Base-by-base conservation (phyloP, 345 rosid species). In the Limnanthes douglasii region DNA sequence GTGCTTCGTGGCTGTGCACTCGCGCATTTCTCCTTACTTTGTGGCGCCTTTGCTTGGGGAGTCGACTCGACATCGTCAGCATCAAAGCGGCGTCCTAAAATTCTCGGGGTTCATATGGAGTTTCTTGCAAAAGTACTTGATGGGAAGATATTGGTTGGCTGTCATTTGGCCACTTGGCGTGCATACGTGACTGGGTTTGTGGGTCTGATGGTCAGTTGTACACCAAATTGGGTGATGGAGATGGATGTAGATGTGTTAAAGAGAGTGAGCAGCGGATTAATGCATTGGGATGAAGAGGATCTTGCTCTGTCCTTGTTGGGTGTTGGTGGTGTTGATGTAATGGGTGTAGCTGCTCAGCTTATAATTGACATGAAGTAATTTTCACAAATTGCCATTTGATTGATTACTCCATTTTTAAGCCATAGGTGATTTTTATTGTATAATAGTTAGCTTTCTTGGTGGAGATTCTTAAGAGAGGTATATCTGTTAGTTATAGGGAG, bases 21-120 rank as follows among this genome's bases (percentile, higher is more conserved):
- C 7, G 92, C 96, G 15, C 72, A 84, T 61, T 77, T 90, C 41
- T 70, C 68, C 0, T 53, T 90, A 35, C 72, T 80, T 24, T 75
- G 82, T 11, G 88, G 92, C 40, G 73, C 94, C 29, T 77, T 84
- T 13, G 85, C 93, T 4, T 90, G 99, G 99, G 96, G 99, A 1
- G 50, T 90, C 2, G 93, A 81, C 41, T 75, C 88, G 0, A 56
- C 78, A 15, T 58, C 80, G 6, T 50, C 88, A 5, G 66, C 77
- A 34, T 74, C 96, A 13, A 81, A 62, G 56, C 58, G 85, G 10
- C 72, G 96, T n/a, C 70, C 73, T 0, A 66, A 61, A 21, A 60
- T 85, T 41, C 62, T 85, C 2, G 70, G 72, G 7, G 21, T 48
- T 27, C 96, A 90, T 48, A 50, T 90, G 62, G 83, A 77, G 61